Evolutionary conservation across 257 asterid genomes (phyloP), one percentile per base, ranked within the genome.

Genomic region (Lithospermum erythrorhizon): DNA sequence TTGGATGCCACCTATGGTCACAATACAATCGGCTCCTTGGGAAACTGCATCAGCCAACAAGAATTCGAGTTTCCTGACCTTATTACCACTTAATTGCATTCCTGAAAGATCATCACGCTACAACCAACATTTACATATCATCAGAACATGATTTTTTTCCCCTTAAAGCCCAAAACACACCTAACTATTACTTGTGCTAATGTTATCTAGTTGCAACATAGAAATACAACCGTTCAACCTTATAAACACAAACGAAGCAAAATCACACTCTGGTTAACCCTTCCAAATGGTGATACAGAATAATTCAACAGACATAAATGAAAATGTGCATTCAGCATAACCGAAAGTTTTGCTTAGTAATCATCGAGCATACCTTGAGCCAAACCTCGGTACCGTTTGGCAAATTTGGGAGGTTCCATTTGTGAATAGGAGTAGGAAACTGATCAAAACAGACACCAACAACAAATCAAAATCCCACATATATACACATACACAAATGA

Each of bases 31-130:
- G 52, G 97, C 94, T 55, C 95, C 98, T 69, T 79, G 72, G 25
- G 82, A 82, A 74, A 91, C 86, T 2, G 98, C 98, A 70, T 88
- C 98, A n/a, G 95, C 97, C 75, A 93, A 63, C 81, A 93, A 82
- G 84, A 93, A 93, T 68, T 91, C 98, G 21, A 91, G 97, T 72
- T 91, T 91, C 76, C 98, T 75, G 57, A 88, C 94, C 87, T 91
- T 91, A 84, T 91, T 91, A 69, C 98, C 98, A 76, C 98, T 91
- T 73, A 91, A 65, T 74, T 88, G 95, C 97, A 91, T 86, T 61
- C 98, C 98, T 49, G 98, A 84, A 61, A 93, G 84, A 83, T 88
- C 97, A 74, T 93, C 98, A 20, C 98, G 95, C 98, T 87, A 69
- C 24, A 41, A 8, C 11, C 49, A 41, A 41, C 49, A 41, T 41